Evolutionary conservation across 176 grass and related monocot genomes (phyloP).

Genomic region (Avena eriantha): DNA sequence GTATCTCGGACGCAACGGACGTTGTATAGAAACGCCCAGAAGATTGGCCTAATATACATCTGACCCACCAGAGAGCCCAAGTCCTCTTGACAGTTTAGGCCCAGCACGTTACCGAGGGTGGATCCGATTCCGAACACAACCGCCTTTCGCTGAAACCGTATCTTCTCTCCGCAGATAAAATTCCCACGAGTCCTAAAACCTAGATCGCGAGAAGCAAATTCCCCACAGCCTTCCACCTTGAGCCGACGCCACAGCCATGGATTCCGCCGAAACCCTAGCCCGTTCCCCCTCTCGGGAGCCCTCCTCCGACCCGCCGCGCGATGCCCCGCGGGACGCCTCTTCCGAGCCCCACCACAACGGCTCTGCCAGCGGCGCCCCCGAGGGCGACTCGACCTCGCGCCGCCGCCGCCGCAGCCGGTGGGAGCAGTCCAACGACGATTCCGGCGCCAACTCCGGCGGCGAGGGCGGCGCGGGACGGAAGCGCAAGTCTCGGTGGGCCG

Average conservation of each 20-base stretch:
- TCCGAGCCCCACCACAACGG: constrained; percentile 44
- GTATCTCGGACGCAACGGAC: too few relatives aligned
- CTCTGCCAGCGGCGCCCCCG: not conserved
- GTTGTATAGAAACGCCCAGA: too few relatives aligned
- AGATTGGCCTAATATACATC: not conserved
- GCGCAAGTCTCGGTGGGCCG: constrained; percentile 92
- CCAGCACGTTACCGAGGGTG: not conserved
- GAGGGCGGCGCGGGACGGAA: constrained; percentile 57
- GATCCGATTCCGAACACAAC: constrained; percentile 5
- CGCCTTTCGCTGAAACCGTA: not conserved
- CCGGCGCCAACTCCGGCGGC: constrained; percentile 51
- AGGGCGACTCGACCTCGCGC: constrained; percentile 47
- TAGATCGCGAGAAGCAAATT: constrained; percentile 8
- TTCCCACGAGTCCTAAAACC: constrained; percentile 15
- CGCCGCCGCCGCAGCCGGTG: constrained; percentile 83
- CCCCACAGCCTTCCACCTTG: not conserved
- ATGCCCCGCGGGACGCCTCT: constrained; percentile 33
- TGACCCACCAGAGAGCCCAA: not conserved
- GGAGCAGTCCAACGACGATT: constrained; percentile 68
- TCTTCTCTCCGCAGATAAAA: not conserved
- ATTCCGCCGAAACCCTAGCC: constrained; percentile 60
- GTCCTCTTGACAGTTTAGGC: not conserved
- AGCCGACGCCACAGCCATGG: constrained; percentile 47
- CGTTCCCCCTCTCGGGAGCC: constrained; percentile 42
- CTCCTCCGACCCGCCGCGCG: constrained; percentile 47